A percentile compares a stretch with the other conserved stretches of the same genome.
phyloP scores from a whole-genome alignment of 352 stramenopile species.

The Phytophthora pluvialis region DNA sequence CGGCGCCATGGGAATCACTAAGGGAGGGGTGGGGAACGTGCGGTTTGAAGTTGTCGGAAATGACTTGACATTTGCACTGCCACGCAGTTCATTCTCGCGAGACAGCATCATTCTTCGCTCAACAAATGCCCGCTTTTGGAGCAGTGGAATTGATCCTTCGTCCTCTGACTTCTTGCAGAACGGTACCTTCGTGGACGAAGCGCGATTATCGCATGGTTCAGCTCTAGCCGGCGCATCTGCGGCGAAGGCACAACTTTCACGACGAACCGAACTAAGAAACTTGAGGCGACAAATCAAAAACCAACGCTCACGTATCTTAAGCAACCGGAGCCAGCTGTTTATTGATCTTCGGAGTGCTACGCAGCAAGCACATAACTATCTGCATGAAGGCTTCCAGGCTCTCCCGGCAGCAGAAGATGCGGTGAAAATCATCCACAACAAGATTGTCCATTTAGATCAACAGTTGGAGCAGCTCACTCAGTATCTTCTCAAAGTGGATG shows the following conservation, averaged over 20 bases:
- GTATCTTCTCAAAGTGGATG: constrained; percentile 77
- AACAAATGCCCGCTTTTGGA: constrained; percentile 81
- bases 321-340: constrained; percentile 81
- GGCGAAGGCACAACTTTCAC: constrained; percentile 65
- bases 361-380: constrained; percentile 83
- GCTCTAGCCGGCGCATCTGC: constrained; percentile 45
- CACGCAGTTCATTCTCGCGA: constrained; percentile 78
- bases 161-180: constrained; percentile 80
- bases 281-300: constrained; percentile 82
- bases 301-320: constrained; percentile 80
- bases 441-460: constrained; percentile 80
- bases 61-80: constrained; percentile 81
- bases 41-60: constrained; percentile 80
- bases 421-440: constrained; percentile 84
- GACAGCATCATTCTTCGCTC: constrained; percentile 80
- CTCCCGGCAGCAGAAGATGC: constrained; percentile 78
- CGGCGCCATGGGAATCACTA: constrained; percentile 29
- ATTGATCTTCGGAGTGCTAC: constrained; percentile 84
- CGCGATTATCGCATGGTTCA: constrained; percentile 46
- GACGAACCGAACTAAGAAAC: constrained; percentile 72
- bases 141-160: constrained; percentile 59
- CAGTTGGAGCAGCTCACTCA: constrained; percentile 69
- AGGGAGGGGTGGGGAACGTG: constrained; percentile 18
- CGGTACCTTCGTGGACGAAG: constrained; percentile 74
- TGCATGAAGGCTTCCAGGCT: constrained; percentile 83